A percentile compares a stretch with the other conserved stretches of the same genome.
Evolutionary conservation across 345 rosid species (phyloP).

Genomic region (Heritiera littoralis): DNA sequence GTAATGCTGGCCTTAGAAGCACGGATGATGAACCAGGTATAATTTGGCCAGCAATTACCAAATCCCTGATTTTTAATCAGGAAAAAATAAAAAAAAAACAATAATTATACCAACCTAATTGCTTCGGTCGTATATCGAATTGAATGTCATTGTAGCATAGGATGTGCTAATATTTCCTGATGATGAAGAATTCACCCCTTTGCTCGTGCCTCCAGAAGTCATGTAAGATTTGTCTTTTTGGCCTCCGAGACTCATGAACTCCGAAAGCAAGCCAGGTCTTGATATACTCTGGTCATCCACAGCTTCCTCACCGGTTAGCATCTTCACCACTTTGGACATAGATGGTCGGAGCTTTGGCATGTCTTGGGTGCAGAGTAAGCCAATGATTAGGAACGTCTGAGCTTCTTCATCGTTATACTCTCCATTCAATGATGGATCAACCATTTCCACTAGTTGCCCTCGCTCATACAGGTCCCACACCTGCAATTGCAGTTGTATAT

Average conservation of each 20-base stretch:
- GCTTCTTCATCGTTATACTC: constrained; percentile 47
- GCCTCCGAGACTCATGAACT: constrained; percentile 30
- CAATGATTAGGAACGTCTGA: constrained; percentile 47
- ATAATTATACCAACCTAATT: constrained; percentile 5
- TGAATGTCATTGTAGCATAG: constrained; percentile 64
- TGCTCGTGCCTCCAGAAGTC: constrained; percentile 25
- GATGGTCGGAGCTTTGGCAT: constrained; percentile 54
- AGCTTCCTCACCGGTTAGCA: constrained; percentile 49
- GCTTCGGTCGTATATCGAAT: constrained; percentile 55
- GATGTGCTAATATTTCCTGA: constrained; percentile 37
- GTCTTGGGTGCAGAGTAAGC: constrained; percentile 72
- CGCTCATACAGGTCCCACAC: constrained; percentile 45
- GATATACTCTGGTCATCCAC: constrained; percentile 39
- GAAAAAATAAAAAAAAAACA: neutral
- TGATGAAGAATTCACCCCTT: constrained; percentile 35
- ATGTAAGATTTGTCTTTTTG: constrained; percentile 11
- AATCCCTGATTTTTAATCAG: neutral
- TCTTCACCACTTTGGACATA: constrained; percentile 48
- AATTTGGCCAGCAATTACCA: neutral
- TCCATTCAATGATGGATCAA: constrained; percentile 35
- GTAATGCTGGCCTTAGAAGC: neutral
- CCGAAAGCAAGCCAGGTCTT: constrained; percentile 52
- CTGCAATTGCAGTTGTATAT: constrained; percentile 31
- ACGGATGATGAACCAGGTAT: neutral
- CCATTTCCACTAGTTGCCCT: constrained; percentile 39